These are phyloP conservation scores for Penicillium simplicissimum DNA, from an alignment of 495 filamentous ascomycete genomes.

Conservation along the genomic window DNA sequence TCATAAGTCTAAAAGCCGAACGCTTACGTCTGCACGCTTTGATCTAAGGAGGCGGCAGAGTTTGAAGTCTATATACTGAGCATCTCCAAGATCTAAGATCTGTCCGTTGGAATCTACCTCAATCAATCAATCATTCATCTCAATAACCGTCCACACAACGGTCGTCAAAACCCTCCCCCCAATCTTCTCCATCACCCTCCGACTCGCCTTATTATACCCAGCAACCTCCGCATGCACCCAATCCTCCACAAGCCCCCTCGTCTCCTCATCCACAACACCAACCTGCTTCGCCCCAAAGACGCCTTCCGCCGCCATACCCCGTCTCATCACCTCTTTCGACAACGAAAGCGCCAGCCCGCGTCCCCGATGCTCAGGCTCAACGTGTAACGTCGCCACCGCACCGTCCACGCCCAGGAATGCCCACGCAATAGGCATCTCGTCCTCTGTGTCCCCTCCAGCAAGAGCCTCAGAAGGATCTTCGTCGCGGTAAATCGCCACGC, in stretches of 20 bases:
- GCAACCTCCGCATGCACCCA: slow-evolving; percentile 52
- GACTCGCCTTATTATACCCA: slow-evolving; percentile 45
- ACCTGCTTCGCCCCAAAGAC: slow-evolving; percentile 23
- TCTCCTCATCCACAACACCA: slow-evolving; percentile 9
- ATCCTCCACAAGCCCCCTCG: slow-evolving; percentile 6
- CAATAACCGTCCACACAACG: slow-evolving; percentile 45
- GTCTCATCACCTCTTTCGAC: slow-evolving; percentile 36
- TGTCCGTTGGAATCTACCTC: too few species aligned
- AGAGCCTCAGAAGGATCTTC: background rate
- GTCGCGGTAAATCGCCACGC: slow-evolving; percentile 38
- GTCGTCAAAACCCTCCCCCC: slow-evolving; percentile 42
- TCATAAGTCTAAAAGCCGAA: too few species aligned
- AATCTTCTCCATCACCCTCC: slow-evolving; percentile 52
- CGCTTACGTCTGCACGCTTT: too few species aligned
- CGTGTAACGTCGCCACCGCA: slow-evolving; percentile 48
- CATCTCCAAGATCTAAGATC: too few species aligned
- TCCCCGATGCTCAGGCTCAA: slow-evolving; percentile 49
- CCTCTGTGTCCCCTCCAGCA: background rate
- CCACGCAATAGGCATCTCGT: slow-evolving; percentile 44
- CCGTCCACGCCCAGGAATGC: slow-evolving; percentile 51
- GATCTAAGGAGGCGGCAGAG: too few species aligned
- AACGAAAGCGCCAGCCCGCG: slow-evolving; percentile 44
- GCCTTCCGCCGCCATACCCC: slow-evolving; percentile 27
- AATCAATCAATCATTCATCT: slow-evolving; percentile 22
- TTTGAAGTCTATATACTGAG: too few species aligned